phyloP scores from a whole-genome alignment of 2,329 filamentous ascomycete genomes.

The Xylaria polymorpha region DNA sequence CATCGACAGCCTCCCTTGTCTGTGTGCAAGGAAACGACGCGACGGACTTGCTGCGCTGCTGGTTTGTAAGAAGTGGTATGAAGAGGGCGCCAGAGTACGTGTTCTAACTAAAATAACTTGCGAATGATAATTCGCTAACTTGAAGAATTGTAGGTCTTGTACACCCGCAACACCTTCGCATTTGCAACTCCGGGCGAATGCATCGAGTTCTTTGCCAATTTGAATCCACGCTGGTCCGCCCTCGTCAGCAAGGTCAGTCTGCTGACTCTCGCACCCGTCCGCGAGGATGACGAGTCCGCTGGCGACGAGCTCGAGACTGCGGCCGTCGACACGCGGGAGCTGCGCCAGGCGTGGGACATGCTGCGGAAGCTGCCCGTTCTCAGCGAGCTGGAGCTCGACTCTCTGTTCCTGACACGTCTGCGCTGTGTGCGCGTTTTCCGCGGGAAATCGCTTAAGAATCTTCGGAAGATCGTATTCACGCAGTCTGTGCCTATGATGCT shows the following conservation, averaged over 20 bases:
- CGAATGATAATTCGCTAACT: neutral
- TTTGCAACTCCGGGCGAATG: constrained; percentile 34
- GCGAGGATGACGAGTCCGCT: neutral
- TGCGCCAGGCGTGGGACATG: constrained; percentile 19
- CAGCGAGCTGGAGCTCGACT: constrained; percentile 35
- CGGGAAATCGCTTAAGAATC: constrained; percentile 19
- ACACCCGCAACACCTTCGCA: constrained; percentile 36
- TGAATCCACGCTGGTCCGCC: constrained; percentile 23
- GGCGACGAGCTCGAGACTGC: constrained; percentile 1
- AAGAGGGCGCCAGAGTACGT: constrained; percentile 30
- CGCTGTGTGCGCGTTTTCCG: constrained; percentile 20
- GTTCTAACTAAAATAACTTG: neutral
- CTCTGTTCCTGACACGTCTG: constrained; percentile 23
- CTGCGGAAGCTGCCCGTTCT: constrained; percentile 23
- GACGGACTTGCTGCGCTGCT: constrained; percentile 30
- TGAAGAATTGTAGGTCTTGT: constrained; percentile 26
- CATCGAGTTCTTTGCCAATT: constrained; percentile 17
- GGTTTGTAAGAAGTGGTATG: constrained; percentile 39
- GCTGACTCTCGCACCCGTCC: constrained; percentile 15
- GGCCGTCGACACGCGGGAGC: neutral
- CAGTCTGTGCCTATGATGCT: constrained; percentile 15
- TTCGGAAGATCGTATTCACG: constrained; percentile 31
- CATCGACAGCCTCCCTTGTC: constrained; percentile 32
- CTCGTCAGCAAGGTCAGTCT: constrained; percentile 37
- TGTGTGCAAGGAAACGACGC: constrained; percentile 33